These are phyloP conservation scores for Hansenula anomala DNA, from an alignment of 1,139 yeast genomes.

Conservation along the genomic window DNA sequence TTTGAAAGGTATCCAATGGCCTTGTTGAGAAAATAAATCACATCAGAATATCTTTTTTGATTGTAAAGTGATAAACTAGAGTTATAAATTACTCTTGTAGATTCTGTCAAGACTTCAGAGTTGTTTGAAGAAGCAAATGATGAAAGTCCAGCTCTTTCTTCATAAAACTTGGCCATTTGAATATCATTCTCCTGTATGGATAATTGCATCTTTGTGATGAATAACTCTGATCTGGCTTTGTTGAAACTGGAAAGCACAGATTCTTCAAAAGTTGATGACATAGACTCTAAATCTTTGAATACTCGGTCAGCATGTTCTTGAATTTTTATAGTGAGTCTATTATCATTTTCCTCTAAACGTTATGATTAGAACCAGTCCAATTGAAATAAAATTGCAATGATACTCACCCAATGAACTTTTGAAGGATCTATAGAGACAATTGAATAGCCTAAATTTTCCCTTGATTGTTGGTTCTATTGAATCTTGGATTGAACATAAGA, in stretches of 20 bases:
- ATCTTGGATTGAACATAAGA: constrained; percentile 24
- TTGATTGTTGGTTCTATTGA: constrained; percentile 12
- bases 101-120: constrained; percentile 10
- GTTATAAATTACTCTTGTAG: constrained; percentile 22
- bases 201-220: constrained; percentile 22
- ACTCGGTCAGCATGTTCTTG: constrained; percentile 19
- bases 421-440: constrained; percentile 19
- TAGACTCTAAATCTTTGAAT: constrained; percentile 13
- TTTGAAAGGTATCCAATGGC: constrained; percentile 10
- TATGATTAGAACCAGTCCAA: too few relatives aligned
- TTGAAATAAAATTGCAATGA: too few relatives aligned
- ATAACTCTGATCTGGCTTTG: constrained; percentile 15
- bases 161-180: constrained; percentile 24
- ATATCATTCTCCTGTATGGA: constrained; percentile 20
- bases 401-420: constrained; percentile 14
- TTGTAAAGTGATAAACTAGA: constrained; percentile 17
- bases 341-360: constrained; percentile 10
- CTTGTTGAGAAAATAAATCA: constrained; percentile 17
- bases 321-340: constrained; percentile 10
- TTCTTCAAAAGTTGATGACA: constrained; percentile 9
- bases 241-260: constrained; percentile 6
- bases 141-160: constrained; percentile 19
- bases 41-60: constrained; percentile 10
- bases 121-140: not conserved
- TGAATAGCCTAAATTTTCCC: constrained; percentile 20